Evolutionary conservation across 2,329 filamentous ascomycete species (phyloP).

Genomic region (Fusarium sp.): DNA sequence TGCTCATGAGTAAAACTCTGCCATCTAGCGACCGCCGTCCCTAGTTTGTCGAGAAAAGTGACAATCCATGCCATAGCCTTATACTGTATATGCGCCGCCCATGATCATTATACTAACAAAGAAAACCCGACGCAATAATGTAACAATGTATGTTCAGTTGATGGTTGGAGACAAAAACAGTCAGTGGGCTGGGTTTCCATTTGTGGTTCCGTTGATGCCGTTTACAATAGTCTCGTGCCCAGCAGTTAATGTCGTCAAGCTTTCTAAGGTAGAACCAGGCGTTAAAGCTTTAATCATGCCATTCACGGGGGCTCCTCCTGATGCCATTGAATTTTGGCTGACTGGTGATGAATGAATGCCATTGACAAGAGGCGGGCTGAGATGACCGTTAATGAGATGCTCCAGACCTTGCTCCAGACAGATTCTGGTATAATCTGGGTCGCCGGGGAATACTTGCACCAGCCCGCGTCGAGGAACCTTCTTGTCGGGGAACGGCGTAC

Average conservation of each 20-base stretch:
- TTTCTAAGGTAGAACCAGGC: conserved; percentile 35
- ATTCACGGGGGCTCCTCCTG: conserved; percentile 47
- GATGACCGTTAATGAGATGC: conserved; percentile 63
- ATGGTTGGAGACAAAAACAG: conserved; percentile 14
- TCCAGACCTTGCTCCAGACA: conserved; percentile 69
- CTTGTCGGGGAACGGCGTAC: conserved; percentile 66
- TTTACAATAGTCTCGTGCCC: conserved; percentile 47
- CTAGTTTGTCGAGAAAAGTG: conserved; percentile 36
- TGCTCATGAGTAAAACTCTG: conserved; percentile 22
- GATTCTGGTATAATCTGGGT: conserved; percentile 68
- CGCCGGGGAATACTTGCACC: conserved; percentile 64
- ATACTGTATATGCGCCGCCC: conserved; percentile 44
- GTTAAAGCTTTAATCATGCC: conserved; percentile 46
- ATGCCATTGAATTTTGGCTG: conserved; percentile 52
- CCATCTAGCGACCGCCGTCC: conserved; percentile 21
- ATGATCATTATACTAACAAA: conserved; percentile 47
- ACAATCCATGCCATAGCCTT: conserved; percentile 34
- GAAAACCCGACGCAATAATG: conserved; percentile 42
- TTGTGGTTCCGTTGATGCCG: conserved; percentile 47
- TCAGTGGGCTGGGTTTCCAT: conserved; percentile 29
- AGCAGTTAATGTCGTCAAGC: conserved; percentile 20
- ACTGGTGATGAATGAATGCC: conserved; percentile 62
- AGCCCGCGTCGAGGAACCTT: conserved; percentile 68
- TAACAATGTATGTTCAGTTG: conserved; percentile 33
- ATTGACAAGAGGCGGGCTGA: conserved; percentile 60